phyloP scores from a whole-genome alignment of 129 eudicot genomes.

The Deinandra increscens region DNA sequence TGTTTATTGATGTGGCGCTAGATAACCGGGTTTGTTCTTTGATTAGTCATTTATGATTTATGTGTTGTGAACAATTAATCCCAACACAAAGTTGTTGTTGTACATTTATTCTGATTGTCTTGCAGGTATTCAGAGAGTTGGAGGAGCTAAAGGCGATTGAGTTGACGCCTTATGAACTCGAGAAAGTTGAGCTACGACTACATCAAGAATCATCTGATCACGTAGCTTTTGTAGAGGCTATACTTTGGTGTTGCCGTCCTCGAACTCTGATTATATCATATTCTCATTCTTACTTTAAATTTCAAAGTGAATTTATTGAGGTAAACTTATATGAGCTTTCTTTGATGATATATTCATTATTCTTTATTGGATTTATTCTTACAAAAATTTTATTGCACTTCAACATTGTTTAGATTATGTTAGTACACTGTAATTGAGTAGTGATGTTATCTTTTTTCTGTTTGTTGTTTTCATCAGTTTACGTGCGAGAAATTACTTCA shows the following conservation, averaged over 20 bases:
- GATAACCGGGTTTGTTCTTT: not conserved
- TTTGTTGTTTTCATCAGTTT: not conserved
- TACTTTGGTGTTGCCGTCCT: constrained; percentile 3
- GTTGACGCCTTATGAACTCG: not conserved
- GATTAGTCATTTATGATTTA: not conserved
- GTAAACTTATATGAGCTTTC: too few relatives aligned
- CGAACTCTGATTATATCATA: too few relatives aligned
- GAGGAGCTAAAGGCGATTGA: not conserved
- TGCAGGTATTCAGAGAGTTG: not conserved
- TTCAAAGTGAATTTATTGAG: too few relatives aligned
- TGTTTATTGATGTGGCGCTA: not conserved
- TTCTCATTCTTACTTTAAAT: too few relatives aligned
- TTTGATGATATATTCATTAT: not conserved
- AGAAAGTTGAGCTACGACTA: not conserved
- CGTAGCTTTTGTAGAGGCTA: not conserved
- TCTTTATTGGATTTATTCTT: not conserved
- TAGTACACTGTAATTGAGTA: too few relatives aligned
- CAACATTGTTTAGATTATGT: too few relatives aligned
- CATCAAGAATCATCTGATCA: not conserved
- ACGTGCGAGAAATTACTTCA: constrained; percentile 9
- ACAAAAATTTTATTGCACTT: not conserved
- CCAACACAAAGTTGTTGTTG: not conserved
- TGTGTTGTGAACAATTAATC: not conserved
- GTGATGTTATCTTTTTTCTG: too few relatives aligned
- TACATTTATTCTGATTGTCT: not conserved